Percentiles rank a stretch among this genome's conserved stretches.
Conservation (phyloP, 2,329 filamentous ascomycete species). For the Coniochaeta ligniaria region DNA sequence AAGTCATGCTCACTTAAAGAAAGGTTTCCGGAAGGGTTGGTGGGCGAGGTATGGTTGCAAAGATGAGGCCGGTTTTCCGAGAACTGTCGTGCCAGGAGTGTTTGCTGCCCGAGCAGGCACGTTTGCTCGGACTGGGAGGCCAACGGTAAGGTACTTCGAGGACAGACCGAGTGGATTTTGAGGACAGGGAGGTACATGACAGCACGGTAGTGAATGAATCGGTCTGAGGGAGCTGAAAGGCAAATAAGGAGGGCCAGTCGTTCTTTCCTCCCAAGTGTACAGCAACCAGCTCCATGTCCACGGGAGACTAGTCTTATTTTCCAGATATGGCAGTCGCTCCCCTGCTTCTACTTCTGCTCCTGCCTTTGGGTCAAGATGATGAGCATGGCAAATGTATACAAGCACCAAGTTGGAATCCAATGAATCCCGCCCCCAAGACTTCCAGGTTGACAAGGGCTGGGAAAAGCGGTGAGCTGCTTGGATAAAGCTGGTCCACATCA, state of each 20-base stretch:
- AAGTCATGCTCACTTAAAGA: constrained; percentile 1
- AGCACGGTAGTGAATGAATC: background rate
- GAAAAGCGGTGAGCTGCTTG: background rate
- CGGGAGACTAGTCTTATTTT: background rate
- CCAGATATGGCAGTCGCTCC: background rate
- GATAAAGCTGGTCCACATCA: background rate
- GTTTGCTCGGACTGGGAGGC: background rate
- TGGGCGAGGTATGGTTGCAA: background rate
- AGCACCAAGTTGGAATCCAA: background rate
- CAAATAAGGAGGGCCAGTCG: background rate
- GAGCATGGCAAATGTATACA: background rate
- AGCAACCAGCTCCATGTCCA: background rate
- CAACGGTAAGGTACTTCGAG: background rate
- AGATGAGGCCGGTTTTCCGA: background rate
- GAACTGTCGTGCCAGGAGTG: background rate
- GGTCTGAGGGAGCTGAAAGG: background rate
- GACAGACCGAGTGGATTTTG: background rate
- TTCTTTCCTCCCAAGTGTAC: background rate
- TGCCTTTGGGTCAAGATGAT: background rate
- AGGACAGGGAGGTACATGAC: background rate
- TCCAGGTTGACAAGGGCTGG: background rate
- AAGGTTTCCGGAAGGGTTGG: background rate
- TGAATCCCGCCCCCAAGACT: background rate
- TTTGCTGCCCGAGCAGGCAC: background rate
- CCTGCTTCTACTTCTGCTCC: background rate